A percentile compares a stretch with the other conserved stretches of the same genome.
Conservation (phyloP, 768 basidiomycete genomes). For the Lactarius psammicola region DNA sequence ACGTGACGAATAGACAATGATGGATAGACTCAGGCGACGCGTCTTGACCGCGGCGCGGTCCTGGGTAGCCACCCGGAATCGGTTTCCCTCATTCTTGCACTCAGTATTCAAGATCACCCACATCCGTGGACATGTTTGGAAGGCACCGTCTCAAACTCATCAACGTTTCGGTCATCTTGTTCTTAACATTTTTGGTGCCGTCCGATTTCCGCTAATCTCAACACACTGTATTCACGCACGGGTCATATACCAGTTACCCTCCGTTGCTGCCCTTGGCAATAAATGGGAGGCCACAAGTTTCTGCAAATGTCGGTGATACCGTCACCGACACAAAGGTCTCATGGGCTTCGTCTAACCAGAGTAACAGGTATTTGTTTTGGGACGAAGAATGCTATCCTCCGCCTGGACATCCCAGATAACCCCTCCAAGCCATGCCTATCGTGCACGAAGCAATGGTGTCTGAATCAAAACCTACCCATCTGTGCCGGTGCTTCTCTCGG, state of each 20-base stretch:
- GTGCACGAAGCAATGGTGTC: constrained; percentile 94
- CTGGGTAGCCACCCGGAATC: too few species aligned
- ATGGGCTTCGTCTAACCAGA: constrained; percentile 7
- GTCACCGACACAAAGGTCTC: constrained; percentile 1
- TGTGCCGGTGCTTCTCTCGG: constrained; percentile 80
- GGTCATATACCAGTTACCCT: constrained; percentile 37
- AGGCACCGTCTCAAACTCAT: not conserved
- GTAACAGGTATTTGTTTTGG: constrained; percentile 84
- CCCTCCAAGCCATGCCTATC: constrained; percentile 88
- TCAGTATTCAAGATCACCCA: not conserved
- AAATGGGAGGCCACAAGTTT: constrained; percentile 92
- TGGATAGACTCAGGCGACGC: not conserved
- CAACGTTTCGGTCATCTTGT: constrained; percentile 2
- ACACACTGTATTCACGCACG: constrained; percentile 3
- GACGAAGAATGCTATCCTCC: constrained; percentile 83
- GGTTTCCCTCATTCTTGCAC: not conserved
- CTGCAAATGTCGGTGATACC: constrained; percentile 70
- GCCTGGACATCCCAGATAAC: constrained; percentile 74
- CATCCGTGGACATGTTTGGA: constrained; percentile 2
- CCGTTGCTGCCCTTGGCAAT: constrained; percentile 45
- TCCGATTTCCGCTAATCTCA: not conserved
- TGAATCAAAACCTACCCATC: constrained; percentile 85
- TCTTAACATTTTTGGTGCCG: constrained; percentile 30
- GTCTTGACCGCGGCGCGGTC: not conserved
- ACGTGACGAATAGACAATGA: not conserved